Evolutionary conservation across 805 yeast genomes (phyloP), one percentile per base, ranked within the genome.

Genomic region (Kodamaea restingae): DNA sequence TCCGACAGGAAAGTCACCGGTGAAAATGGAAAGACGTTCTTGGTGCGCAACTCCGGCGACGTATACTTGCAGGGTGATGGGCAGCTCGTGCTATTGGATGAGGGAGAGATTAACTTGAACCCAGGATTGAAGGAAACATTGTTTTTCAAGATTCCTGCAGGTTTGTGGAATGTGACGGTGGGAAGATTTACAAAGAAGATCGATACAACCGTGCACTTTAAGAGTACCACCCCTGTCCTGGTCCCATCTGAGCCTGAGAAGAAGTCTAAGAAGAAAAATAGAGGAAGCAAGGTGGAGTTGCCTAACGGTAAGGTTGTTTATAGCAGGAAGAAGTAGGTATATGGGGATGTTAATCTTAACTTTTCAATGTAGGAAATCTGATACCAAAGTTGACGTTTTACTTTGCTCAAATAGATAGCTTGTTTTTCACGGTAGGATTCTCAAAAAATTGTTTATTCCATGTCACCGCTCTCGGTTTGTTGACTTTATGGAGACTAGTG

Each of bases 251-350:
- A 22, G 7, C 30, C 20, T n/a, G 36, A 21, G 17, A 40, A 49
- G 30, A 61, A 60, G 44, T 63, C 56, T 42, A 64, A 63, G 51
- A 58, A 61, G 36, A 52, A 49, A 14, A 62, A 52, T 17, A 59
- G 55, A 36, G 77, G 75, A 7, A 70, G 70, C 41, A 74, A 68
- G 46, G 56, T 64, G 32, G 76, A 67, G 36, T 61, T 80, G 43
- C 82, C 83, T 7, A 80, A 80, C 50, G 86, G 86, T 1, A 79
- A 79, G 52, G 75, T 76, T 8, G 67, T 76, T 12, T 66, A 65
- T 39, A 60, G 61, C 7, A 54, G 68, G 22, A 33, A 21, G 31
- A 33, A 20, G 28, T 20, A 24, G 25, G 22, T n/a, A n/a, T n/a
- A n/a, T n/a, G n/a, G n/a, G n/a, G n/a, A n/a, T n/a, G n/a, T n/a